Evolutionary conservation across 495 filamentous ascomycete genomes (phyloP).

Genomic region (Bathelium albidoporum): DNA sequence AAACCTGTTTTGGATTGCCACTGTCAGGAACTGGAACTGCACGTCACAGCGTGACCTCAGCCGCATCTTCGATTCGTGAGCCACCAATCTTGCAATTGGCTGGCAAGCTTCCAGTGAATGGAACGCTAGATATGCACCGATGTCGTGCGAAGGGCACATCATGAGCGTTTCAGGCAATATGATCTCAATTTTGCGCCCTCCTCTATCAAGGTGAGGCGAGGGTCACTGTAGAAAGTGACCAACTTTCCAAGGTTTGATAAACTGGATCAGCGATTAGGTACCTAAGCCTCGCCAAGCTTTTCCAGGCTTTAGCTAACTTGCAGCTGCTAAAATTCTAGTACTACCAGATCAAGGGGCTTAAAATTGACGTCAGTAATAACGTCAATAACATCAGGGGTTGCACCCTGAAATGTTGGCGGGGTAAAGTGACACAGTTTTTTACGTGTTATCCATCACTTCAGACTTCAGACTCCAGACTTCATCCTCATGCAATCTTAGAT

Average conservation of each 20-base stretch:
- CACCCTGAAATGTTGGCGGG: background rate
- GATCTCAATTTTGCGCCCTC: background rate
- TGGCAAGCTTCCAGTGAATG: background rate
- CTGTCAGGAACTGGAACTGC: background rate
- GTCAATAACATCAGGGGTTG: background rate
- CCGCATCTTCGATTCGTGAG: background rate
- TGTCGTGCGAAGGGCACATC: background rate
- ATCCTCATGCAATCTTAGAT: no score
- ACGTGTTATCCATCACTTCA: no score
- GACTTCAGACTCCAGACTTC: no score
- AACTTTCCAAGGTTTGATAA: background rate
- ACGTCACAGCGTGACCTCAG: background rate
- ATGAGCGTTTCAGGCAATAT: background rate
- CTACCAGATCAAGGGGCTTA: background rate
- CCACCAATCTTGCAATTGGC: background rate
- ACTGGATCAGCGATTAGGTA: background rate
- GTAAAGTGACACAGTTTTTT: no score
- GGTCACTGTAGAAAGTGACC: background rate
- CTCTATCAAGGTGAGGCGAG: background rate
- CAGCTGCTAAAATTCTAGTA: background rate
- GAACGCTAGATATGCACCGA: background rate
- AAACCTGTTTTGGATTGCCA: conserved; percentile 3
- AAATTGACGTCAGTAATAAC: background rate
- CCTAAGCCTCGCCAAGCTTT: conserved; percentile 1
- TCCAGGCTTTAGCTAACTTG: background rate